Percentiles rank a stretch among this genome's conserved stretches.
Evolutionary conservation across 139 green algal genomes (phyloP).

Genomic region (Chlamydomonas sp.): DNA sequence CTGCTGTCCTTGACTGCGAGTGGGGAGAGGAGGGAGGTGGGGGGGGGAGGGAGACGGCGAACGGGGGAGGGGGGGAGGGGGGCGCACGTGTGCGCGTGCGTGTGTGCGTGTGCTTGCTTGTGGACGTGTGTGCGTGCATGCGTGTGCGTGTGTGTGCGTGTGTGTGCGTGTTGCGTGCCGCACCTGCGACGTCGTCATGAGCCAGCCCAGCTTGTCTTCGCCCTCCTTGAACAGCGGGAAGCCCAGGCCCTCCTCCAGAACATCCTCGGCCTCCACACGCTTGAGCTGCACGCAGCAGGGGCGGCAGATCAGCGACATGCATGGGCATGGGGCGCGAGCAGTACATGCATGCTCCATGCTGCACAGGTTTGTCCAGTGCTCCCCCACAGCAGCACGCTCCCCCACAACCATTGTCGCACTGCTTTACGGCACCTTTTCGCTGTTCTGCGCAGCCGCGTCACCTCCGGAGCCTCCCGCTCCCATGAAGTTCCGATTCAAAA

Average conservation of each 20-base stretch:
- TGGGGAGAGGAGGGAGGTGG: no score
- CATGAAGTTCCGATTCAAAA: constrained; percentile 27
- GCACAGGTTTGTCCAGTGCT: no score
- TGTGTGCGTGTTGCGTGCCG: constrained; percentile 15
- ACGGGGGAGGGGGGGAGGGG: no score
- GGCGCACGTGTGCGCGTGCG: not conserved
- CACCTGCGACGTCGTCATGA: constrained; percentile 84
- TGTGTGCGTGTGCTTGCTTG: not conserved
- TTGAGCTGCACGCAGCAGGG: constrained; percentile 29
- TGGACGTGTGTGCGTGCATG: not conserved
- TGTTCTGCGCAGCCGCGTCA: constrained; percentile 14
- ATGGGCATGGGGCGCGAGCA: no score
- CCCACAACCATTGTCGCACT: not conserved
- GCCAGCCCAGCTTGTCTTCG: constrained; percentile 76
- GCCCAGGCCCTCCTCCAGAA: constrained; percentile 60
- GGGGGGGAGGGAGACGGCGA: no score
- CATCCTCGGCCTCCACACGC: constrained; percentile 48
- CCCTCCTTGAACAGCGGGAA: constrained; percentile 67
- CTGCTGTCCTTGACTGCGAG: not conserved
- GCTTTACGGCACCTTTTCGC: constrained; percentile 14
- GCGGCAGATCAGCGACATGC: no score
- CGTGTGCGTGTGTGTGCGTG: no score
- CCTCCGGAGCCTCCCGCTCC: not conserved
- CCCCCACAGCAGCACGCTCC: no score
- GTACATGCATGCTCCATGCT: no score